These are phyloP conservation scores for Boletus edulis DNA, from an alignment of 768 basidiomycete genomes.

Conservation along the genomic window DNA sequence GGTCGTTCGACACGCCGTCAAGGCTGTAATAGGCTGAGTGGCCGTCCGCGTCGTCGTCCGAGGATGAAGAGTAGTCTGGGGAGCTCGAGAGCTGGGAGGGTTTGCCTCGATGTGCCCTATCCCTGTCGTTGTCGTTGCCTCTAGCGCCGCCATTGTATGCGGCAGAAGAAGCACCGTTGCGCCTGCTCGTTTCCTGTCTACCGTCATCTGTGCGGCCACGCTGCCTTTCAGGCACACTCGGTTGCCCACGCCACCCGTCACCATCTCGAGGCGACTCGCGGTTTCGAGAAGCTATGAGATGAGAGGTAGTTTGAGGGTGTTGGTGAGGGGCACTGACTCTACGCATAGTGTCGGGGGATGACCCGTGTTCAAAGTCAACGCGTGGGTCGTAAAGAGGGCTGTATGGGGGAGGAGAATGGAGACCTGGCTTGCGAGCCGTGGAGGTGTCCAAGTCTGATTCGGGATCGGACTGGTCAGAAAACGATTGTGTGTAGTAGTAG, in stretches of 20 bases:
- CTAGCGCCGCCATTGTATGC: conserved; percentile 34
- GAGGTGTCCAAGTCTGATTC: conserved; percentile 20
- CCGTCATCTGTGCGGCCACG: conserved; percentile 10
- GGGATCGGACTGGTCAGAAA: conserved; percentile 31
- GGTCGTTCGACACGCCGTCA: conserved; percentile 34
- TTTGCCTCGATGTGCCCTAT: conserved; percentile 31
- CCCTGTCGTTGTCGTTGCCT: conserved; percentile 37
- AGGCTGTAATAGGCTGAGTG: conserved; percentile 43
- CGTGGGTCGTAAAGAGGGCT: conserved; percentile 21
- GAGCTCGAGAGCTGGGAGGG: conserved; percentile 26
- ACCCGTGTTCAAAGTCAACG: conserved; percentile 40
- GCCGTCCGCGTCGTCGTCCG: conserved; percentile 45
- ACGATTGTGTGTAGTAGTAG: conserved; percentile 35
- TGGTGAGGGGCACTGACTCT: background rate
- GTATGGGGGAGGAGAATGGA: conserved; percentile 9
- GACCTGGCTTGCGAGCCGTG: background rate
- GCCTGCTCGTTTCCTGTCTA: conserved; percentile 8
- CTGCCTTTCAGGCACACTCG: conserved; percentile 12
- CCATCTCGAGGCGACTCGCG: conserved; percentile 12
- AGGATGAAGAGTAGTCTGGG: conserved; percentile 35
- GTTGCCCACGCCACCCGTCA: conserved; percentile 22
- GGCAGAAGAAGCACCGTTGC: conserved; percentile 13
- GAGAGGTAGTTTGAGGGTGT: background rate
- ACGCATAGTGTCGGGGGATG: conserved; percentile 39
- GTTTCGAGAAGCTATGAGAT: background rate